Percentiles rank a stretch among this genome's conserved stretches.
Conservation (phyloP, 495 filamentous ascomycete genomes). For the Trichocladium uniseriatum region DNA sequence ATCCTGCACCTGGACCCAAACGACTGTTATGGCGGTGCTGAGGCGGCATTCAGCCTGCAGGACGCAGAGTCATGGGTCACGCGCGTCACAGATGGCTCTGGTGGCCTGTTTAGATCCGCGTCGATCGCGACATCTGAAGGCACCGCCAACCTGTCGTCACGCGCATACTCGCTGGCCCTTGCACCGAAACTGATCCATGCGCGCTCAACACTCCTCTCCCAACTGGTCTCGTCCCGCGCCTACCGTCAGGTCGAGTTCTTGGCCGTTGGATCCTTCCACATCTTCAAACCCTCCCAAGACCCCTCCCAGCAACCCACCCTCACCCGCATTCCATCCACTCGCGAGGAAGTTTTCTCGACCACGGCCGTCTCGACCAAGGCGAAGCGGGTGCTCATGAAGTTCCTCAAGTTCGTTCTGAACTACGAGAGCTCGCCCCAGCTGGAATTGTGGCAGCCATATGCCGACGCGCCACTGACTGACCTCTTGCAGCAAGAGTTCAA, state of each 20-base stretch:
- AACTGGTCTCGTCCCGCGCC: slow-evolving; percentile 77
- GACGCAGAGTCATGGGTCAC: slow-evolving; percentile 69
- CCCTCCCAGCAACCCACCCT: slow-evolving; percentile 29
- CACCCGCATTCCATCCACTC: slow-evolving; percentile 64
- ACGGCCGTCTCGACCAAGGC: slow-evolving; percentile 59
- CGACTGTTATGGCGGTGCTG: slow-evolving; percentile 74
- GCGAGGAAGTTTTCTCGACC: slow-evolving; percentile 81
- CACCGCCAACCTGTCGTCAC: slow-evolving; percentile 45
- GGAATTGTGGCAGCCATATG: slow-evolving; percentile 27
- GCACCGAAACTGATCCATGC: slow-evolving; percentile 83
- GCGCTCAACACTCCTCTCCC: slow-evolving; percentile 61
- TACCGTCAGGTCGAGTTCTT: slow-evolving; percentile 87
- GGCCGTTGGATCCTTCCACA: slow-evolving; percentile 90
- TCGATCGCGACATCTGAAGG: slow-evolving; percentile 19
- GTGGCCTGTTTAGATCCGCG: slow-evolving; percentile 18
- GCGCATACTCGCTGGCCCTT: slow-evolving; percentile 75
- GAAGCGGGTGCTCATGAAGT: slow-evolving; percentile 79
- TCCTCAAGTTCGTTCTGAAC: slow-evolving; percentile 66
- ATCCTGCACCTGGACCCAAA: slow-evolving; percentile 86
- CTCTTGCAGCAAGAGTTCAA: slow-evolving; percentile 67
- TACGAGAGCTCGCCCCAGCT: slow-evolving; percentile 46
- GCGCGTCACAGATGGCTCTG: slow-evolving; percentile 4
- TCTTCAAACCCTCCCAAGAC: slow-evolving; percentile 41
- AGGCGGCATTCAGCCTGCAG: slow-evolving; percentile 79
- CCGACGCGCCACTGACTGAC: slow-evolving; percentile 44